These are phyloP conservation scores for Syncephalis plumigaleata DNA, from an alignment of 371 early-diverging fungal species.

Conservation along the genomic window DNA sequence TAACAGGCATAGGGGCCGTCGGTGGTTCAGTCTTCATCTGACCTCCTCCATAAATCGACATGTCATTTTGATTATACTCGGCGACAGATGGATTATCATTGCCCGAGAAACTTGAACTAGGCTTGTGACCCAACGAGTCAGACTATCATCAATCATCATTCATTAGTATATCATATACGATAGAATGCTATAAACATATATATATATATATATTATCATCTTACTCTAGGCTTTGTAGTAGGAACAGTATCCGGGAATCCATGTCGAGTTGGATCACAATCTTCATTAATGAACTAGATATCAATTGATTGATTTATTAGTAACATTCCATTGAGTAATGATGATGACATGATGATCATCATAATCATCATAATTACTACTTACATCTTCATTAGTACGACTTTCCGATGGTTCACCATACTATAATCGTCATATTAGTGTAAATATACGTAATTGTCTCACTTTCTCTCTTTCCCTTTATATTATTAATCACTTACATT, in stretches of 20 bases:
- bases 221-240: neutral
- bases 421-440: constrained; percentile 15
- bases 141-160: no score
- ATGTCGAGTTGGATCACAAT: neutral
- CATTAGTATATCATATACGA: no score
- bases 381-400: constrained; percentile 37
- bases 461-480: neutral
- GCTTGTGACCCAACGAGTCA: no score
- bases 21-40: no score
- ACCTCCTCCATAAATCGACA: no score
- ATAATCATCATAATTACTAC: constrained; percentile 1
- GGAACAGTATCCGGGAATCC: neutral
- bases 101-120: no score
- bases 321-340: neutral
- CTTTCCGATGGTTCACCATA: constrained; percentile 47
- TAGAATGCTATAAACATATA: no score
- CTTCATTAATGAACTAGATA: neutral
- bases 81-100: no score
- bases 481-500: constrained; percentile 26
- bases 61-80: no score
- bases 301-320: neutral
- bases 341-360: neutral
- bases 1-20: no score
- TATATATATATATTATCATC: neutral
- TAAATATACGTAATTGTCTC: neutral